Evolutionary conservation across 768 basidiomycete genomes (phyloP).

Genomic region (Boletus rubescentipes): DNA sequence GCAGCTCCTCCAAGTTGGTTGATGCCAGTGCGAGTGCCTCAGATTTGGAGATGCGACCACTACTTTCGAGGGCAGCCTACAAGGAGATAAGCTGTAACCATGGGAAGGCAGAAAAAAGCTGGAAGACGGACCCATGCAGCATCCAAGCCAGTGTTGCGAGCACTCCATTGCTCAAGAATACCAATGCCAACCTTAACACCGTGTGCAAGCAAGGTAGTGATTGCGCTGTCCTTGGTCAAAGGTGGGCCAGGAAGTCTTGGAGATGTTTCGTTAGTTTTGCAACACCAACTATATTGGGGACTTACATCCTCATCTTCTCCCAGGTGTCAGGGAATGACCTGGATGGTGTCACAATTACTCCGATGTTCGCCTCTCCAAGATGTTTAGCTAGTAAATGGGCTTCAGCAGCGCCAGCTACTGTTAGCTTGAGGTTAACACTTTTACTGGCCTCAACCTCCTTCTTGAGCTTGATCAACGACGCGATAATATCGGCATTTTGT

Average conservation of each 20-base stretch:
- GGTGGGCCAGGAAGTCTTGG: conserved; percentile 32
- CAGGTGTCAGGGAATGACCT: conserved; percentile 73
- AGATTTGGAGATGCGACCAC: conserved; percentile 38
- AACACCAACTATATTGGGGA: not conserved
- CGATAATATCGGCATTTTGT: conserved; percentile 80
- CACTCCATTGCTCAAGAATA: conserved; percentile 63
- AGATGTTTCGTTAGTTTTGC: conserved; percentile 8
- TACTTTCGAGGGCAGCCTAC: conserved; percentile 41
- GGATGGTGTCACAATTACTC: conserved; percentile 66
- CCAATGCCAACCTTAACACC: conserved; percentile 76
- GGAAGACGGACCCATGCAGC: conserved; percentile 66
- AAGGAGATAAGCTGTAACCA: conserved; percentile 1
- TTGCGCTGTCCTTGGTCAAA: conserved; percentile 45
- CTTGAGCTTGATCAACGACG: conserved; percentile 70
- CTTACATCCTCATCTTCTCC: conserved; percentile 50
- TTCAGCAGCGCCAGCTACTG: conserved; percentile 67
- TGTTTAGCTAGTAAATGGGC: conserved; percentile 73
- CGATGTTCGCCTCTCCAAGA: conserved; percentile 64
- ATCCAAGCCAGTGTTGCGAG: conserved; percentile 78
- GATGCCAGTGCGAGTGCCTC: conserved; percentile 55
- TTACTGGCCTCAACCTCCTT: conserved; percentile 53
- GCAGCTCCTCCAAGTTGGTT: conserved; percentile 52
- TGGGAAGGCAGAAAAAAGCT: conserved; percentile 25
- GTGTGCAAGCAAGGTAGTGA: conserved; percentile 60
- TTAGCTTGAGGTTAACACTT: conserved; percentile 47